Evolutionary conservation across 2,329 filamentous ascomycete genomes (phyloP).

Genomic region (Ascochyta viciae-villosae): DNA sequence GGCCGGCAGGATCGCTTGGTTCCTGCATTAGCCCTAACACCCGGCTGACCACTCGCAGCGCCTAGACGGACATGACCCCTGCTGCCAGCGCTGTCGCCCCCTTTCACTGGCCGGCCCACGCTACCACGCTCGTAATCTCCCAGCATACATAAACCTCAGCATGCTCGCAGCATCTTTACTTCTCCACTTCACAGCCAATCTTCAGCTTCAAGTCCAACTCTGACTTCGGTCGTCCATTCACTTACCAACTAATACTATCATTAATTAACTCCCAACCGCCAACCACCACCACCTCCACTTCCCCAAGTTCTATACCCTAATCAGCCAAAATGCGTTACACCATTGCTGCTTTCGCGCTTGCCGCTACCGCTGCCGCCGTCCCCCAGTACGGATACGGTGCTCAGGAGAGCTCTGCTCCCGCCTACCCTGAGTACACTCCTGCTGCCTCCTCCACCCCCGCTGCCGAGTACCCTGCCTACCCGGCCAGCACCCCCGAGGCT

Average conservation of each 20-base stretch:
- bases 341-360: slow-evolving; percentile 43
- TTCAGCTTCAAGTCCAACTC: slow-evolving; percentile 48
- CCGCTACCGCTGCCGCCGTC: slow-evolving; percentile 41
- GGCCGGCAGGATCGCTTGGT: slow-evolving; percentile 38
- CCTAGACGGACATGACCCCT: slow-evolving; percentile 34
- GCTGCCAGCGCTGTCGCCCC: slow-evolving; percentile 35
- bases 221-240: slow-evolving; percentile 53
- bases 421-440: slow-evolving; percentile 35
- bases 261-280: slow-evolving; percentile 43
- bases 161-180: slow-evolving; percentile 26
- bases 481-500: slow-evolving; percentile 12
- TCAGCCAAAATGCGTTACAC: slow-evolving; percentile 51
- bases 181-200: slow-evolving; percentile 47
- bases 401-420: slow-evolving; percentile 27
- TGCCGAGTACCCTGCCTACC: slow-evolving; percentile 25
- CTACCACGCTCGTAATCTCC: slow-evolving; percentile 49
- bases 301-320: slow-evolving; percentile 40
- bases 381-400: slow-evolving; percentile 39
- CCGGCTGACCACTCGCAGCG: slow-evolving; percentile 40
- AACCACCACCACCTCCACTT: slow-evolving; percentile 25
- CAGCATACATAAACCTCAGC: slow-evolving; percentile 44
- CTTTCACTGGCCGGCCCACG: slow-evolving; percentile 45
- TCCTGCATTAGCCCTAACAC: slow-evolving; percentile 46
- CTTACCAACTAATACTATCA: slow-evolving; percentile 51
- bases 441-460: slow-evolving; percentile 22